phyloP scores from a whole-genome alignment of 202 grass and related monocot species.

The Brachypodium distachyon region DNA sequence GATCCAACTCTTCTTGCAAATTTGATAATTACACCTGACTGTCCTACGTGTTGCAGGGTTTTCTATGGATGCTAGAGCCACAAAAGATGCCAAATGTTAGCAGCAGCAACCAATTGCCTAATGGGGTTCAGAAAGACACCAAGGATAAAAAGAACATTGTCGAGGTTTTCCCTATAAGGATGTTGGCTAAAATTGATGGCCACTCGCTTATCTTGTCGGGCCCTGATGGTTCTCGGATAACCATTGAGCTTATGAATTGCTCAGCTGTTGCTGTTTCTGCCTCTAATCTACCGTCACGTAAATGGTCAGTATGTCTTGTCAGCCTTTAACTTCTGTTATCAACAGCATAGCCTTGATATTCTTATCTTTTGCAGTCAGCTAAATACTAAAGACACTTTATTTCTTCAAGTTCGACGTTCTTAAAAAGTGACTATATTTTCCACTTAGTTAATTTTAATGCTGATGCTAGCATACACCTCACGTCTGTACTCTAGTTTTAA shows the following conservation, averaged over 20 bases:
- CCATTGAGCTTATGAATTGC: constrained; percentile 42
- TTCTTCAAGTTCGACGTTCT: neutral
- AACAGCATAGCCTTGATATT: neutral
- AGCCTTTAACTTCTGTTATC: neutral
- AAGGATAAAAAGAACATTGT: constrained; percentile 47
- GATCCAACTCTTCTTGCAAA: neutral
- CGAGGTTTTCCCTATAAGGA: constrained; percentile 56
- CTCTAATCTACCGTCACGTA: constrained; percentile 53
- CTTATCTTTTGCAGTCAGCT: neutral
- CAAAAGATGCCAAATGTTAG: constrained; percentile 45
- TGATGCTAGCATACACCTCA: neutral
- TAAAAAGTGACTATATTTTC: neutral
- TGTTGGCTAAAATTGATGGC: constrained; percentile 43
- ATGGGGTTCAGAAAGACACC: constrained; percentile 23
- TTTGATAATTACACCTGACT: neutral
- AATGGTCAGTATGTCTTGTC: constrained; percentile 51
- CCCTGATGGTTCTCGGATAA: constrained; percentile 31
- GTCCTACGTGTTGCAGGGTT: constrained; percentile 28
- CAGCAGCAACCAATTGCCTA: constrained; percentile 2
- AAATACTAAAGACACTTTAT: neutral
- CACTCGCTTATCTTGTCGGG: constrained; percentile 41
- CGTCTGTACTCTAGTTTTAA: neutral
- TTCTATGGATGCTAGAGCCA: constrained; percentile 66
- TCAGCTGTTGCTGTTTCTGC: constrained; percentile 57
- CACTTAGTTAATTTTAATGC: neutral